Evolutionary conservation across 345 rosid genomes (phyloP).

Genomic region (Alliaria petiolata): DNA sequence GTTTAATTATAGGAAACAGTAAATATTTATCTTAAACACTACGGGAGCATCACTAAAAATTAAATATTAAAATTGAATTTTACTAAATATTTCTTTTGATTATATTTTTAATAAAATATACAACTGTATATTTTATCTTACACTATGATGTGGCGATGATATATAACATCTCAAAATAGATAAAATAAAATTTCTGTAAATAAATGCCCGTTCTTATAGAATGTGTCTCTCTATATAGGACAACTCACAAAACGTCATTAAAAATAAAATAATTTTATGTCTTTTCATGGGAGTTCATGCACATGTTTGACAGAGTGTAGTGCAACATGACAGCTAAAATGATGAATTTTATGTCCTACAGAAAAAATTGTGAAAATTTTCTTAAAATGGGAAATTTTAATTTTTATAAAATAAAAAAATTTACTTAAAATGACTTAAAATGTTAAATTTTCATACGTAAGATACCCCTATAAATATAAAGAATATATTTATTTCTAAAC

Average conservation of each 20-base stretch:
- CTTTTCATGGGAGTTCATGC: too few species aligned
- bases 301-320: background rate
- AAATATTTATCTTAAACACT: background rate
- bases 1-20: background rate
- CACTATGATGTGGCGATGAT: background rate
- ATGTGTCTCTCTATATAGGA: background rate
- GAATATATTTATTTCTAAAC: background rate
- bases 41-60: background rate
- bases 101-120: background rate
- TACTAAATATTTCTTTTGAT: too few species aligned
- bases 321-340: background rate
- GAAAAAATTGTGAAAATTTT: too few species aligned
- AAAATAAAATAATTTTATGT: too few species aligned
- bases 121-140: slow-evolving; percentile 4
- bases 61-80: background rate
- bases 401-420: too few species aligned
- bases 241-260: background rate
- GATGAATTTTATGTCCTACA: background rate
- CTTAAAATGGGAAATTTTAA: too few species aligned
- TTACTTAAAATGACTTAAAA: background rate
- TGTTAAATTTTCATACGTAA: background rate
- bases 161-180: too few species aligned
- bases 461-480: background rate
- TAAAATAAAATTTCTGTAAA: background rate
- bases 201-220: background rate